Conservation (phyloP, 1,284 basidiomycete species). For the Tylopilus sp. region DNA sequence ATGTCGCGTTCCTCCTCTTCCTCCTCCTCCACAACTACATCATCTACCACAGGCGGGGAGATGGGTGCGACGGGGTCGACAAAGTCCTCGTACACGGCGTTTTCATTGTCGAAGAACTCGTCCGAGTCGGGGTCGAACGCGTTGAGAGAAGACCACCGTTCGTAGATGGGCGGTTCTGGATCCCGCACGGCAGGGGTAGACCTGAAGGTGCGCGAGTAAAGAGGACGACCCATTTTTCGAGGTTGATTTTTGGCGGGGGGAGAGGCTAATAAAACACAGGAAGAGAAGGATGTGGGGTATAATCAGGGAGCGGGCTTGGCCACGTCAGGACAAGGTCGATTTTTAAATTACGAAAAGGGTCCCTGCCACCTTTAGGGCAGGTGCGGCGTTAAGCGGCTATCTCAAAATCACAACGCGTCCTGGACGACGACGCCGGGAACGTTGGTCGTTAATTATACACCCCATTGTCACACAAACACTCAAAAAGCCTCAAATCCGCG, state of each 20-base stretch:
- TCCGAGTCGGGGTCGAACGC: slow-evolving; percentile 85
- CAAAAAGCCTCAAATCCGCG: not conserved
- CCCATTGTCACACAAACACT: not conserved
- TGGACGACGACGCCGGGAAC: not conserved
- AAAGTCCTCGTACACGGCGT: slow-evolving; percentile 77
- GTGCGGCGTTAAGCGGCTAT: slow-evolving; percentile 40
- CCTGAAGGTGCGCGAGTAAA: slow-evolving; percentile 63
- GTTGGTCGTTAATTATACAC: not conserved
- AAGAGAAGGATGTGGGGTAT: slow-evolving; percentile 16
- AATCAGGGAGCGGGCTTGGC: slow-evolving; percentile 13
- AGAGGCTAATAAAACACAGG: slow-evolving; percentile 44
- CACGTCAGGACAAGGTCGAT: not conserved
- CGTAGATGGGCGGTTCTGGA: slow-evolving; percentile 56
- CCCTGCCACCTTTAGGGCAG: slow-evolving; percentile 42
- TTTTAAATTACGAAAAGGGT: slow-evolving; percentile 29
- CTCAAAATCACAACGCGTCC: not conserved
- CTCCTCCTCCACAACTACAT: slow-evolving; percentile 38
- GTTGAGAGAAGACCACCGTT: slow-evolving; percentile 74
- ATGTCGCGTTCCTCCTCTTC: slow-evolving; percentile 36
- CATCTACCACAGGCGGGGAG: slow-evolving; percentile 17
- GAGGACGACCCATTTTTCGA: slow-evolving; percentile 70
- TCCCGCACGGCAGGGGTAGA: slow-evolving; percentile 60
- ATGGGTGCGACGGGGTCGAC: slow-evolving; percentile 51
- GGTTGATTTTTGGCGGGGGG: not conserved
- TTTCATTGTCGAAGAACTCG: slow-evolving; percentile 70